Conservation (phyloP, 2,329 filamentous ascomycete genomes). For the Graphilbum ipis-grandicollis region DNA sequence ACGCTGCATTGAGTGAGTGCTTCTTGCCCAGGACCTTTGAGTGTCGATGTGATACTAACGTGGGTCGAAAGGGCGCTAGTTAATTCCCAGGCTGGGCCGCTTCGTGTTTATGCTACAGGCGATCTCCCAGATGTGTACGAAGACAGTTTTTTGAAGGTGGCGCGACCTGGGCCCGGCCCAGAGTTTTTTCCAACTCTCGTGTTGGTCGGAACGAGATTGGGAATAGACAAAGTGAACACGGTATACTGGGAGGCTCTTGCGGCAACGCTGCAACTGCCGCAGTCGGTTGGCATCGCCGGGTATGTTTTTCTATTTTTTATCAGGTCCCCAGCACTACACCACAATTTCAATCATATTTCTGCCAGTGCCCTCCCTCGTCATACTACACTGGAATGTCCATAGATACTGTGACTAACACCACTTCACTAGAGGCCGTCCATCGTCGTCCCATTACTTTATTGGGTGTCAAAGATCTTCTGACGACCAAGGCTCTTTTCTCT, state of each 20-base stretch:
- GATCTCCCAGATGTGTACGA: constrained; percentile 89
- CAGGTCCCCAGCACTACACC: no score
- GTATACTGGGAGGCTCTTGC: constrained; percentile 94
- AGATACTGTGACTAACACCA: no score
- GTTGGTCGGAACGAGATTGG: constrained; percentile 72
- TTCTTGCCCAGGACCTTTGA: no score
- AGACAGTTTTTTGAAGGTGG: constrained; percentile 66
- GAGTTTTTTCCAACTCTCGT: constrained; percentile 72
- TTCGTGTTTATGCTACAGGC: constrained; percentile 77
- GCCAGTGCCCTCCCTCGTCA: no score
- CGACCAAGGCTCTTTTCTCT: constrained; percentile 51
- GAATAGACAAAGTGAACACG: constrained; percentile 85
- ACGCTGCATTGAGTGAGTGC: constrained; percentile 74
- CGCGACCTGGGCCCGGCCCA: constrained; percentile 45
- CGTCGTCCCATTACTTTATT: constrained; percentile 56
- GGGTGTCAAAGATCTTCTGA: constrained; percentile 24
- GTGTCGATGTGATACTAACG: no score
- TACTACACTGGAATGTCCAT: no score
- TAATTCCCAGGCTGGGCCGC: constrained; percentile 41
- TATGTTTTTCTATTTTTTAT: no score
- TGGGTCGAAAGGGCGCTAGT: constrained; percentile 73
- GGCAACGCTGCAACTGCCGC: constrained; percentile 65
- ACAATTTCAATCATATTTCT: no score
- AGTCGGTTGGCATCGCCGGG: constrained; percentile 95
- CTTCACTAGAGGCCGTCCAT: constrained; percentile 59